phyloP scores from a whole-genome alignment of 1,284 basidiomycete species.

The Ustilago cynodontis region DNA sequence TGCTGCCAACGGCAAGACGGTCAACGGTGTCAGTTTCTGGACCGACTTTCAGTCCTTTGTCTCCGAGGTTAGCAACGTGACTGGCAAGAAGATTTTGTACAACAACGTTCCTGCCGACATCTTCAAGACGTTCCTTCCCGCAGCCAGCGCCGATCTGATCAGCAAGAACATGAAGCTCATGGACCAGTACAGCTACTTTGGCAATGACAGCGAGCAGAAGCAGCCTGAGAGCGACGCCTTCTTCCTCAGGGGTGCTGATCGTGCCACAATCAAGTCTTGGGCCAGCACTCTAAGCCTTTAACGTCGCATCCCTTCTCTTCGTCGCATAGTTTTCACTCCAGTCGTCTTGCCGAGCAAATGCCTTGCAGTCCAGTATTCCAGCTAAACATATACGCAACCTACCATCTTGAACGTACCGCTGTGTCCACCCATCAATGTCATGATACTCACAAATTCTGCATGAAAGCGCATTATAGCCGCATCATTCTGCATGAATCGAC shows the following conservation, averaged over 20 bases:
- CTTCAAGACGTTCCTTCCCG: conserved; percentile 40
- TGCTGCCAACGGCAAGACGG: conserved; percentile 33
- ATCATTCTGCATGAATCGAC: too few species aligned
- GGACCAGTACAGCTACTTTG: conserved; percentile 46
- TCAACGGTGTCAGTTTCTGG: conserved; percentile 42
- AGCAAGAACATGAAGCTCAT: conserved; percentile 49
- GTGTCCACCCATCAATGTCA: too few species aligned
- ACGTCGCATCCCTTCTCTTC: too few species aligned
- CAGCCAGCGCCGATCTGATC: conserved; percentile 24
- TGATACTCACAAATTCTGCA: too few species aligned
- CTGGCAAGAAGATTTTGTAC: conserved; percentile 25
- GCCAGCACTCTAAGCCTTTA: conserved; percentile 11
- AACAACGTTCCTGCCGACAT: conserved; percentile 30
- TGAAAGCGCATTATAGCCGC: too few species aligned
- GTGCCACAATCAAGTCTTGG: conserved; percentile 21
- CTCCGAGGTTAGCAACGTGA: conserved; percentile 12
- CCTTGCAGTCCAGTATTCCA: too few species aligned
- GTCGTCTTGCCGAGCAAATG: too few species aligned
- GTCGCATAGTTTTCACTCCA: too few species aligned
- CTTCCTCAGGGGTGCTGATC: conserved; percentile 19
- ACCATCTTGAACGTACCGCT: too few species aligned
- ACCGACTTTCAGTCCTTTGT: conserved; percentile 24
- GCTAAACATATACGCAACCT: too few species aligned
- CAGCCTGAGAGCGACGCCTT: conserved; percentile 34
- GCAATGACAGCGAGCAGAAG: conserved; percentile 24